Evolutionary conservation across 805 yeast genomes (phyloP).

Genomic region (Grigorovia humatica): DNA sequence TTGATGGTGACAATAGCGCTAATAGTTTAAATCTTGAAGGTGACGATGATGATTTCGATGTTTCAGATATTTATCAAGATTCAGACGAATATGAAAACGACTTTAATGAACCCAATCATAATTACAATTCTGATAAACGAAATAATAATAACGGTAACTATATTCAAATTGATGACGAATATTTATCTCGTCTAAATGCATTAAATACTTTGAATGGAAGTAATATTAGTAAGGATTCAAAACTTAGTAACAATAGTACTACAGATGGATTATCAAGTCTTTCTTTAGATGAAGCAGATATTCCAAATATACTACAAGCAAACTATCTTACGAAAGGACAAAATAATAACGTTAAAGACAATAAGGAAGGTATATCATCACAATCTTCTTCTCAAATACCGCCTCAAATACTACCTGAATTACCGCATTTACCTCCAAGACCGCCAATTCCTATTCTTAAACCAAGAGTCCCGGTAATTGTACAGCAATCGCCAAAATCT

Average conservation of each 20-base stretch:
- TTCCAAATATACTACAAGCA: too few species aligned
- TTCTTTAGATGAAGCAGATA: background rate
- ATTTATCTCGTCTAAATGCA: constrained; percentile 10
- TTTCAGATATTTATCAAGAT: background rate
- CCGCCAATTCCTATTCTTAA: background rate
- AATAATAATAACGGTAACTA: constrained; percentile 3
- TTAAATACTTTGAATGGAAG: constrained; percentile 9
- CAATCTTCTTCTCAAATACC: background rate
- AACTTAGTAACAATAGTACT: background rate
- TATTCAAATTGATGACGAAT: constrained; percentile 12
- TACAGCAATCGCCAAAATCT: background rate
- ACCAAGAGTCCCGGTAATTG: background rate
- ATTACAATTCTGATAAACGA: background rate
- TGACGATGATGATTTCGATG: background rate
- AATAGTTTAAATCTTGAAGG: background rate
- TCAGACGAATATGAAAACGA: constrained; percentile 3
- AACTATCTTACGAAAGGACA: background rate
- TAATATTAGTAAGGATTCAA: background rate
- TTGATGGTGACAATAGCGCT: background rate
- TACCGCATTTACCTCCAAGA: background rate
- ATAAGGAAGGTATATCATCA: background rate
- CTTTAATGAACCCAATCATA: constrained; percentile 4
- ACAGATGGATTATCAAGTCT: background rate
- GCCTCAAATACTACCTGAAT: constrained; percentile 1
- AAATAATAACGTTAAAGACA: background rate